Percentiles rank a stretch among this genome's conserved stretches.
Evolutionary conservation across 2,329 filamentous ascomycete genomes (phyloP).

Genomic region (Epichloe festucae): DNA sequence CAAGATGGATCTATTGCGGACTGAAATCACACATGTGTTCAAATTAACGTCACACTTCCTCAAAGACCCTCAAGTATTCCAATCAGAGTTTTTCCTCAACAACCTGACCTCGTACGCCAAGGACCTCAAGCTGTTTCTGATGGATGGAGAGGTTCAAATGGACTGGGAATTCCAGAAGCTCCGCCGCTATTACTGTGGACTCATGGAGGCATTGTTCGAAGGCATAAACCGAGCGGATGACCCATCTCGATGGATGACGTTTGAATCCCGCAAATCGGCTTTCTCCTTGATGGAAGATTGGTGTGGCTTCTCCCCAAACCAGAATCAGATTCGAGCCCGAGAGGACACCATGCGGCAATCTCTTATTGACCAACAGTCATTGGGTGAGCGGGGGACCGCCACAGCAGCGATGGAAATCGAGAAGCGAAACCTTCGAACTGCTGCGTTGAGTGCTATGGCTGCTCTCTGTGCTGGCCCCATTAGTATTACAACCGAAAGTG

Average conservation of each 20-base stretch:
- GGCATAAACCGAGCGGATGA: slow-evolving; percentile 78
- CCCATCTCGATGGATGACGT: slow-evolving; percentile 89
- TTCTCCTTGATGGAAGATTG: slow-evolving; percentile 98
- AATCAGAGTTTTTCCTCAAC: slow-evolving; percentile 80
- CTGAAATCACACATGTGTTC: slow-evolving; percentile 93
- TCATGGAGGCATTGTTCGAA: slow-evolving; percentile 87
- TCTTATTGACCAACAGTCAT: slow-evolving; percentile 64
- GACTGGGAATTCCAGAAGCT: slow-evolving; percentile 91
- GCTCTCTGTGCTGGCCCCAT: slow-evolving; percentile 78
- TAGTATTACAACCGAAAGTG: slow-evolving; percentile 76
- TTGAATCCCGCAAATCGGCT: slow-evolving; percentile 87
- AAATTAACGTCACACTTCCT: slow-evolving; percentile 87
- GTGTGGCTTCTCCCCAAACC: slow-evolving; percentile 94
- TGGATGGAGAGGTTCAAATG: slow-evolving; percentile 86
- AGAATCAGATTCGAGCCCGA: slow-evolving; percentile 63
- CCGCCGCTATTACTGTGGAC: slow-evolving; percentile 82
- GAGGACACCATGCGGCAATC: slow-evolving; percentile 83
- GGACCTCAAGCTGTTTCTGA: slow-evolving; percentile 85
- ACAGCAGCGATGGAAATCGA: slow-evolving; percentile 94
- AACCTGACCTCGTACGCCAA: slow-evolving; percentile 85
- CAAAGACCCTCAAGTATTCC: slow-evolving; percentile 61
- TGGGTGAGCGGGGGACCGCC: slow-evolving; percentile 65
- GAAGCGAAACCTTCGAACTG: slow-evolving; percentile 80
- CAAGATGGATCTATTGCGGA: slow-evolving; percentile 75
- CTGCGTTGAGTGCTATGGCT: slow-evolving; percentile 91